Base-by-base conservation (phyloP, 1,284 basidiomycete species). In the Melampsora larici-populina region DNA sequence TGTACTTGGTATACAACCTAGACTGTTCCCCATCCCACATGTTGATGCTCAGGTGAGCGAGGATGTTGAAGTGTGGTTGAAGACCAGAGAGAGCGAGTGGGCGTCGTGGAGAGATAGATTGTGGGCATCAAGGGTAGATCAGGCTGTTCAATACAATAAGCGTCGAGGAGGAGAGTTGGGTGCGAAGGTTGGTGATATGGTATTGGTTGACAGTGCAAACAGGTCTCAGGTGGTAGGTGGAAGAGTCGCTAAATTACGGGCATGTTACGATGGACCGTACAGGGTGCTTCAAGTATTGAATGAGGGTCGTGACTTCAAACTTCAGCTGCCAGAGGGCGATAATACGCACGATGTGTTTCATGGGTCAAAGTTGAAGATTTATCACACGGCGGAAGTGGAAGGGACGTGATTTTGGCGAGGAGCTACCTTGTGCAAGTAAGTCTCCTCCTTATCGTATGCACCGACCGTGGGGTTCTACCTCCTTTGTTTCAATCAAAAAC, bases 91-190 rank as follows among this genome's bases (percentile, higher is more conserved):
- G n/a, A n/a, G 3, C 0, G 33, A 24, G 6, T 68, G 66, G 66
- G 66, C 33, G 17, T 8, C 7, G 17, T 40, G 21, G 15, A 15
- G 36, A 48, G 66, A 68, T 31, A 21, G 29, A 15, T 24, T 68
- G 9, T 68, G 66, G 40, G n/a, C 66, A 4, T 29, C n/a, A 21
- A 21, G 43, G 29, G 17, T 68, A 3, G 26, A 46, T 17, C 66
- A 68, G n/a, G 66, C 66, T 1, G 1, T 68, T n/a, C 66, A 68
- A 18, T 43, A 68, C 29, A 68, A 68, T 17, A 46, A 48, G 18
- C 13, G 36, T 7, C 64, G 46, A 15, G 24, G 26, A 15, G 24
- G 24, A 1, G 18, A 31, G 13, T 29, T 43, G 9, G 24, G 40
- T 21, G 24, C 49, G 7, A 17, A 17, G 17, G 66, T n/a, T 1